A percentile compares a stretch with the other conserved stretches of the same genome.
These are phyloP conservation scores for Cordyceps militaris DNA, from an alignment of 2,329 filamentous ascomycete genomes.

Conservation along the genomic window DNA sequence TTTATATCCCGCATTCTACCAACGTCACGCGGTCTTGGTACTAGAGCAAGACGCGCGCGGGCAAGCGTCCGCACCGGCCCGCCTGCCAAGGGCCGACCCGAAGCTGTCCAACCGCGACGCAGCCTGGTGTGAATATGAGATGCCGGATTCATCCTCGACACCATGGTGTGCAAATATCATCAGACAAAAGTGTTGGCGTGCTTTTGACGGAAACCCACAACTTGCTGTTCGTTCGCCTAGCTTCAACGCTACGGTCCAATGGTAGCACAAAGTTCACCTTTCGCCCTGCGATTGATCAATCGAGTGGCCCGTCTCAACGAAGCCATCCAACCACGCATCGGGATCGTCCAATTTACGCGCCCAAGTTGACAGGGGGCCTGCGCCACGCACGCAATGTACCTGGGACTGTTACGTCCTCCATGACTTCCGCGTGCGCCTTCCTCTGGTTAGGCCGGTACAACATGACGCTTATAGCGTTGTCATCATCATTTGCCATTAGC, in stretches of 20 bases:
- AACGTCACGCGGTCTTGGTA: not conserved
- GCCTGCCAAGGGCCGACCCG: constrained; percentile 5
- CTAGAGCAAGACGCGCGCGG: not conserved
- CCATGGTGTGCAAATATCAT: constrained; percentile 1
- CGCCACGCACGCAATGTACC: not conserved
- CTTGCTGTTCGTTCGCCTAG: constrained; percentile 1
- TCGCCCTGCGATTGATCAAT: constrained; percentile 11
- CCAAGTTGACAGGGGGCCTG: constrained; percentile 6
- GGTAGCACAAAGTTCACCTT: not conserved
- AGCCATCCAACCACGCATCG: constrained; percentile 12
- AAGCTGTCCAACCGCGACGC: constrained; percentile 2
- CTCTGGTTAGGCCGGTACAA: not conserved
- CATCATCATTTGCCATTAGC: not conserved
- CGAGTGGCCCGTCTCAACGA: constrained; percentile 2
- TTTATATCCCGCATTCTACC: not conserved
- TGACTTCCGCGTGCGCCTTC: not conserved
- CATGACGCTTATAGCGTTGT: constrained; percentile 1
- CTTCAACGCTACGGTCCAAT: constrained; percentile 8
- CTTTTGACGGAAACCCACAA: constrained; percentile 1
- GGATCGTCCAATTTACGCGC: constrained; percentile 9
- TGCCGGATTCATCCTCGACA: not conserved
- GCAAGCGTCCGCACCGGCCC: not conserved
- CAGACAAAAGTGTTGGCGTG: not conserved
- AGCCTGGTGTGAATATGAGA: not conserved
- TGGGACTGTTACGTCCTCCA: not conserved